Evolutionary conservation across 345 rosid species (phyloP).

Genomic region (Citrus hindsii): DNA sequence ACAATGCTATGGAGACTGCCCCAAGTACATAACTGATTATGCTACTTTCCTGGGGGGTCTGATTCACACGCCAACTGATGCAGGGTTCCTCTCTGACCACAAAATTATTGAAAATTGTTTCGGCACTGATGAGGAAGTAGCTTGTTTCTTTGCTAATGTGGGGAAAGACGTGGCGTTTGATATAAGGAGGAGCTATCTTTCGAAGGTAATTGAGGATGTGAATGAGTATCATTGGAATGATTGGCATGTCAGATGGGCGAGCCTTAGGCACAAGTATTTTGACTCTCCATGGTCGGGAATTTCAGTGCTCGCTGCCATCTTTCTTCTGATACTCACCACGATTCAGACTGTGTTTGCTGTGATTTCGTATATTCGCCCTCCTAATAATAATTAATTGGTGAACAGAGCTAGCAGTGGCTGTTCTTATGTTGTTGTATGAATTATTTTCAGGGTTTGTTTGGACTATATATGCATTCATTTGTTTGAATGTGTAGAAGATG

Average conservation of each 20-base stretch:
- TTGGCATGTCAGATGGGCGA: slow-evolving; percentile 18
- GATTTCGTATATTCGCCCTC: not conserved
- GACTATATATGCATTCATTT: too few species aligned
- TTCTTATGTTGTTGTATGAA: too few species aligned
- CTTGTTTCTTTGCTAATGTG: slow-evolving; percentile 8
- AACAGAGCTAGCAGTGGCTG: too few species aligned
- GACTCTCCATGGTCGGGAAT: slow-evolving; percentile 20
- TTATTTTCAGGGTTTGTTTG: too few species aligned
- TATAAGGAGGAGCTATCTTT: slow-evolving; percentile 1
- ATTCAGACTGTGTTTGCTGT: slow-evolving; percentile 17
- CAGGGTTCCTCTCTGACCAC: slow-evolving; percentile 2
- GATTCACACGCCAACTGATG: not conserved
- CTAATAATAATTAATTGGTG: not conserved
- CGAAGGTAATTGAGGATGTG: slow-evolving; percentile 14
- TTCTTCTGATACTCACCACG: slow-evolving; percentile 18
- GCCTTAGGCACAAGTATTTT: slow-evolving; percentile 14
- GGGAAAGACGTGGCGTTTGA: slow-evolving; percentile 8
- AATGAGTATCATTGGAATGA: slow-evolving; percentile 14
- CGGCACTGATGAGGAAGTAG: slow-evolving; percentile 15
- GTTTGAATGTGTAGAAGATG: not conserved
- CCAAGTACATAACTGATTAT: slow-evolving; percentile 13
- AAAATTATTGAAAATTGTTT: slow-evolving; percentile 13
- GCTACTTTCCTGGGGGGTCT: not conserved
- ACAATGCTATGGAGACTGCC: slow-evolving; percentile 6
- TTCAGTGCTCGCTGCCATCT: slow-evolving; percentile 9